Conservation (phyloP, 441 rosid species). For the Lepidium campestre region DNA sequence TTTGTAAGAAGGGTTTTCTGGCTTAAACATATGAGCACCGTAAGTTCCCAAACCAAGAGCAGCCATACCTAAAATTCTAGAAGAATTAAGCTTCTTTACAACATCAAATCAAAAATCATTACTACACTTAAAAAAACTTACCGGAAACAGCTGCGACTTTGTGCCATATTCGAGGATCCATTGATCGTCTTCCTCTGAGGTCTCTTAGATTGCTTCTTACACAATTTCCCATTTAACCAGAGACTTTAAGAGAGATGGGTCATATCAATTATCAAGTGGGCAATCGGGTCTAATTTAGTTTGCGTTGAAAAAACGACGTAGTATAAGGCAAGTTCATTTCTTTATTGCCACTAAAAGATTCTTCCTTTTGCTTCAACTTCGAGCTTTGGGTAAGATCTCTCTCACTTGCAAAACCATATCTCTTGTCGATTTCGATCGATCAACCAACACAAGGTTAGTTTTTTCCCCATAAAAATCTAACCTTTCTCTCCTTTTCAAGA, state of each 20-base stretch:
- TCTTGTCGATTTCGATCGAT: background rate
- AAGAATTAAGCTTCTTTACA: background rate
- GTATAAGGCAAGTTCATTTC: background rate
- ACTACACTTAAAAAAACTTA: conserved; percentile 5
- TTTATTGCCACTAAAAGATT: background rate
- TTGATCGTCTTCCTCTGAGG: conserved; percentile 24
- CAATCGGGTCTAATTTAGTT: conserved; percentile 13
- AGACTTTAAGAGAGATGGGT: background rate
- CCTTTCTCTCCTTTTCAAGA: background rate
- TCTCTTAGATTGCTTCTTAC: conserved; percentile 16
- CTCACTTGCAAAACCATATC: background rate
- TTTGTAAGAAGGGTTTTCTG: conserved; percentile 67
- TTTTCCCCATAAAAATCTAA: background rate
- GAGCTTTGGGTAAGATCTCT: conserved; percentile 10
- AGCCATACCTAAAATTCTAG: conserved; percentile 47
- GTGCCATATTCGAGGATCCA: conserved; percentile 76
- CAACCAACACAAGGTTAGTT: background rate
- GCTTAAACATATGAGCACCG: conserved; percentile 81
- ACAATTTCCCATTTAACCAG: conserved; percentile 18
- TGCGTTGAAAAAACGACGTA: background rate
- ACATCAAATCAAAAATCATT: background rate
- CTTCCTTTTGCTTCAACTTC: conserved; percentile 9
- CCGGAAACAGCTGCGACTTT: conserved; percentile 78
- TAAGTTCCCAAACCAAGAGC: conserved; percentile 89
- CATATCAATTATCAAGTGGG: background rate